Evolutionary conservation across 306 rosid species (phyloP), one percentile per base, ranked within the genome.

Genomic region (Senna siamea): DNA sequence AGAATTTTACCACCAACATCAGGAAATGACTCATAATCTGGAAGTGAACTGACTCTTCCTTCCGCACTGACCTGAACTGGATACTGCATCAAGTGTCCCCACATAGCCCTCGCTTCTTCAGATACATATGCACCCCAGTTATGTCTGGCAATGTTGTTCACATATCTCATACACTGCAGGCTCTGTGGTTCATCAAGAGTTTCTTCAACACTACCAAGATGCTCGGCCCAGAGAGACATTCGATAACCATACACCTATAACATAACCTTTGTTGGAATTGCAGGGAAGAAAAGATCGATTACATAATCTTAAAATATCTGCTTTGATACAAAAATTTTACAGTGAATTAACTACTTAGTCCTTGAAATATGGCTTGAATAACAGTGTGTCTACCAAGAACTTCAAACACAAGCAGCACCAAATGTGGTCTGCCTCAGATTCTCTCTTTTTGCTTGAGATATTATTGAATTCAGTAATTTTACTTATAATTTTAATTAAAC

Each of bases 211-310:
- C 67, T 48, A 0, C 81, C 80, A 5, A 86, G 84, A 55, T 86
- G 87, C n/a, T 83, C 87, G 0, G 86, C 90, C 90, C 87, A 86
- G 0, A 83, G 69, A 6, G 87, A 83, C 86, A 83, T 83, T 20
- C 86, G 54, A 23, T 86, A 80, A 34, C 89, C 89, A 20, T 86
- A 86, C 58, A 86, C 84, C 87, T 85, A 48, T 28, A 61, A 35
- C 40, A 35, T 5, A 54, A 44, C 1, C 2, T 20, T 26, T 69
- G 55, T 56, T 15, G 53, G 48, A 66, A n/a, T 40, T 53, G 37
- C 12, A 28, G n/a, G 20, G 15, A 7, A 14, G 7, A 15, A 5
- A 20, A 1, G 26, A 26, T 18, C 40, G 58, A 52, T 5, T 26
- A 44, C 19, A 46, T 28, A 46, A 7, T 9, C 40, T 22, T 20